Percentiles rank a stretch among this genome's conserved stretches.
phyloP scores from a whole-genome alignment of 306 rosid genomes.

The Styphnolobium japonicum region DNA sequence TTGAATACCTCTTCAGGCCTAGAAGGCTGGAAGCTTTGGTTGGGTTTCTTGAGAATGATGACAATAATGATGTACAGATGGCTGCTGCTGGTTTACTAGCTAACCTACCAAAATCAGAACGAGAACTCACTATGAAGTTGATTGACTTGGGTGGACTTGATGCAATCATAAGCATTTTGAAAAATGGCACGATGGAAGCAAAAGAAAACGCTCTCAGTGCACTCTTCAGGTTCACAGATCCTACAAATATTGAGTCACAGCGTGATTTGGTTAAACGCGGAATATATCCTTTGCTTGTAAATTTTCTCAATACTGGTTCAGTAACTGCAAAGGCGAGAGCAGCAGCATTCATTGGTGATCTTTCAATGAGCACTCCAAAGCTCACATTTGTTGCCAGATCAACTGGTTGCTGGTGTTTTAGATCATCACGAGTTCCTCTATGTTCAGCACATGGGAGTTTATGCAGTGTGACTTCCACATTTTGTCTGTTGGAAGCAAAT shows the following conservation, averaged over 20 bases:
- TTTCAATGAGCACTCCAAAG: conserved; percentile 63
- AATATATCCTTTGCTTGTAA: conserved; percentile 67
- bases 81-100: conserved; percentile 87
- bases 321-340: conserved; percentile 81
- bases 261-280: conserved; percentile 59
- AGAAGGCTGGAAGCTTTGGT: conserved; percentile 86
- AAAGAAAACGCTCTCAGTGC: conserved; percentile 88
- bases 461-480: conserved; percentile 54
- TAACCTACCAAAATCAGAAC: conserved; percentile 75
- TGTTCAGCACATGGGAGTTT: conserved; percentile 63
- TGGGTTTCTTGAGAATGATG: conserved; percentile 68
- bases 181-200: conserved; percentile 65
- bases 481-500: conserved; percentile 67
- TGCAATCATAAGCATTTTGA: conserved; percentile 63
- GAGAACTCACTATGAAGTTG: conserved; percentile 53
- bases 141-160: conserved; percentile 66
- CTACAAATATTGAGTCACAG: conserved; percentile 62
- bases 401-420: conserved; percentile 50
- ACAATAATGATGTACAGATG: conserved; percentile 62
- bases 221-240: conserved; percentile 87
- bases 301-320: conserved; percentile 54
- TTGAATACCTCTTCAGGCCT: conserved; percentile 80
- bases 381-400: conserved; percentile 48
- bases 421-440: conserved; percentile 35
- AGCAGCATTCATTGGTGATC: conserved; percentile 80